phyloP scores from a whole-genome alignment of 2,329 filamentous ascomycete species.

The Diaporthe destruens region DNA sequence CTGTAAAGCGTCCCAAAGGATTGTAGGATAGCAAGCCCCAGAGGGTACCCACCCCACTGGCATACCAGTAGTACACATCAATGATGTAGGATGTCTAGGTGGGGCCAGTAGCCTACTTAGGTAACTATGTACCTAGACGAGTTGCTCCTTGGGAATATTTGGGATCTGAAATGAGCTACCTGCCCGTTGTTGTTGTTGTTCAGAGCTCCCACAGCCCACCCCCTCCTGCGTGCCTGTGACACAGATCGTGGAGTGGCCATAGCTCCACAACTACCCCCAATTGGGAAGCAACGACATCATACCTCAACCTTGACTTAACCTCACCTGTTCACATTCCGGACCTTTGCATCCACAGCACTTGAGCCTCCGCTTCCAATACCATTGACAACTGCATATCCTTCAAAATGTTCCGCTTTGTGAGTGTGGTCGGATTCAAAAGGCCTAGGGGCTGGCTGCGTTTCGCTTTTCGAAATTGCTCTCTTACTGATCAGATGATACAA shows the following conservation, averaged over 20 bases:
- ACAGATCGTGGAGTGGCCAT: constrained; percentile 12
- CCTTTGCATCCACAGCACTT: neutral
- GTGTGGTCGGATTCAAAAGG: constrained; percentile 42
- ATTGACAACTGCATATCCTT: constrained; percentile 30
- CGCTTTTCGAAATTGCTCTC: constrained; percentile 2
- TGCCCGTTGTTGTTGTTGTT: neutral
- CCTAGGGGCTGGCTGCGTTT: neutral
- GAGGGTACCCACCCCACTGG: too few relatives aligned
- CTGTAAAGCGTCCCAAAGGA: too few relatives aligned
- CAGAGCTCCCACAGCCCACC: neutral
- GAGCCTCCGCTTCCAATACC: constrained; percentile 2
- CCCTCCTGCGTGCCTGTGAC: neutral
- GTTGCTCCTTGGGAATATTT: too few relatives aligned
- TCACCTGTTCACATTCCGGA: neutral
- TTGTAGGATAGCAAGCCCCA: too few relatives aligned
- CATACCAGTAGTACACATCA: too few relatives aligned
- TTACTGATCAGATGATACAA: constrained; percentile 25
- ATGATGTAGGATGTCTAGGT: too few relatives aligned
- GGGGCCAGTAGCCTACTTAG: too few relatives aligned
- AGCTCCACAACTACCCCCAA: constrained; percentile 20
- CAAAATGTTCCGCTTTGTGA: constrained; percentile 63
- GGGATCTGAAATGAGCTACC: neutral
- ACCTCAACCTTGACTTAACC: constrained; percentile 17
- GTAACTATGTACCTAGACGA: too few relatives aligned
- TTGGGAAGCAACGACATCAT: constrained; percentile 30